phyloP scores from a whole-genome alignment of 2,329 filamentous ascomycete species.

The Botrytis galanthina region DNA sequence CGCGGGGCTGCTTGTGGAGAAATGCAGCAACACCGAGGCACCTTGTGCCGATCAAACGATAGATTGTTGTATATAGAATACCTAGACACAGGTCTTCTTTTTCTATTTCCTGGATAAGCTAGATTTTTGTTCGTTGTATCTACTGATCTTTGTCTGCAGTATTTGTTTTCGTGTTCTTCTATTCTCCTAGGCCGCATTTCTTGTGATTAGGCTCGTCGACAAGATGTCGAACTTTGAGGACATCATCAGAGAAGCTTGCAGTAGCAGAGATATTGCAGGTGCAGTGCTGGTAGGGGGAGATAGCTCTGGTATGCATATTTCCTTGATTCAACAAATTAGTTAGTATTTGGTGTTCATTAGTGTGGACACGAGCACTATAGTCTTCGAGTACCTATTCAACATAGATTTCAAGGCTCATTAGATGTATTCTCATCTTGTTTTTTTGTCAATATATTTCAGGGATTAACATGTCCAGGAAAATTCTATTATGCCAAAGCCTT shows the following conservation, averaged over 20 bases:
- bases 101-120: background rate
- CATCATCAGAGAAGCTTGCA: slow-evolving; percentile 26
- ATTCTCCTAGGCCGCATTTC: background rate
- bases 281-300: slow-evolving; percentile 26
- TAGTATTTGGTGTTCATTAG: background rate
- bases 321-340: background rate
- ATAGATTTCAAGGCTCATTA: background rate
- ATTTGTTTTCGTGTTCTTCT: background rate
- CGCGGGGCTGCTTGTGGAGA: background rate
- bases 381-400: background rate
- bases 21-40: background rate
- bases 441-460: background rate
- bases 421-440: too few relatives aligned
- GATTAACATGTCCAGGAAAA: slow-evolving; percentile 32
- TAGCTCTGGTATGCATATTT: slow-evolving; percentile 24
- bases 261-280: slow-evolving; percentile 28
- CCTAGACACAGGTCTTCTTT: background rate
- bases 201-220: background rate
- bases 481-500: slow-evolving; percentile 41
- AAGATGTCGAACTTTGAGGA: slow-evolving; percentile 30
- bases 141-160: background rate
- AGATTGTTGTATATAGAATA: background rate
- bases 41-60: background rate
- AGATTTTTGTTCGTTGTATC: background rate
- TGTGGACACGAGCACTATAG: background rate